Conservation (phyloP, 208 protist genomes). For the Leishmania aethiopica region DNA sequence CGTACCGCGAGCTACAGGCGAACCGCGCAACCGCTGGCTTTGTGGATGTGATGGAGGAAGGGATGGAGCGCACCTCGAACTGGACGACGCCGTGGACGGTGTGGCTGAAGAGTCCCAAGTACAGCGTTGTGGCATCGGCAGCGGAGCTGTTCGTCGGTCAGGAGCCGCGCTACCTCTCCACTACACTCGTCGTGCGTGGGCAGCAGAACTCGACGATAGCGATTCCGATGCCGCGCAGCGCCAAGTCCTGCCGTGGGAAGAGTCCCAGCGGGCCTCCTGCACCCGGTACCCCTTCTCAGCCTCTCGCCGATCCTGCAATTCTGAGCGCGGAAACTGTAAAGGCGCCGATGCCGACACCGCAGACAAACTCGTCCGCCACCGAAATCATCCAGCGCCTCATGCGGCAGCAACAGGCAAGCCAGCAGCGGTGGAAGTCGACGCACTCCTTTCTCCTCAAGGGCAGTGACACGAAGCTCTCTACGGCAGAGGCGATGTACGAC, state of each 20-base stretch:
- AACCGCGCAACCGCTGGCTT: conserved; percentile 55
- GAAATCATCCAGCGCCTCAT: conserved; percentile 38
- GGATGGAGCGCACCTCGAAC: conserved; percentile 38
- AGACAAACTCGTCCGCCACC: conserved; percentile 27
- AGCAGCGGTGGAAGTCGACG: conserved; percentile 51
- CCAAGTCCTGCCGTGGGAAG: conserved; percentile 61
- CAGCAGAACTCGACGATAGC: conserved; percentile 53
- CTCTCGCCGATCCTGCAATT: conserved; percentile 74
- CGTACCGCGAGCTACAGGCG: conserved; percentile 51
- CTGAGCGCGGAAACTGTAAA: conserved; percentile 73
- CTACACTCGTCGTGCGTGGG: conserved; percentile 39
- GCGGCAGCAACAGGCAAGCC: conserved; percentile 39
- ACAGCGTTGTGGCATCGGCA: conserved; percentile 34
- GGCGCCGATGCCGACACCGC: conserved; percentile 24
- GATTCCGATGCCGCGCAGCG: conserved; percentile 86
- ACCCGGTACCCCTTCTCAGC: conserved; percentile 37
- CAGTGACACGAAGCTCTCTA: conserved; percentile 70
- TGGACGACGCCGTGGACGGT: conserved; percentile 57
- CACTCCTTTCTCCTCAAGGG: conserved; percentile 71
- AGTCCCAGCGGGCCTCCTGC: conserved; percentile 41
- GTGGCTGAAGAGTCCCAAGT: conserved; percentile 79
- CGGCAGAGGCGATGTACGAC: conserved; percentile 61
- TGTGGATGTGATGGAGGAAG: conserved; percentile 72
- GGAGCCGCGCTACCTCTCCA: conserved; percentile 44
- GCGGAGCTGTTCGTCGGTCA: conserved; percentile 44